Conservation (phyloP, 1,139 yeast genomes). For the Suhomyces panamericanus region DNA sequence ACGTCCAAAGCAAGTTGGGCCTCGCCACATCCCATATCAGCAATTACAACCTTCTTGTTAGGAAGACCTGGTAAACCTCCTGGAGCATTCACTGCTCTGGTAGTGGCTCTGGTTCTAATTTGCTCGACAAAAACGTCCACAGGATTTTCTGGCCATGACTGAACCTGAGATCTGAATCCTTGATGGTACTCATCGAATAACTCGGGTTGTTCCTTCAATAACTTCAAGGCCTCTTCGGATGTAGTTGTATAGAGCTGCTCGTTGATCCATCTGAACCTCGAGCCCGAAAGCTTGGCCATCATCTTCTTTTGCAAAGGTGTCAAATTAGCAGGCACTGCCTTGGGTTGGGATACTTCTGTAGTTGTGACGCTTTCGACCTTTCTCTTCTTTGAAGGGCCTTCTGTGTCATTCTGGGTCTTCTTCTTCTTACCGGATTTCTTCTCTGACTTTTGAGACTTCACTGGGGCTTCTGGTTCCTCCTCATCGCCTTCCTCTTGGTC, state of each 20-base stretch:
- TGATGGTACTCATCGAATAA: conserved; percentile 92
- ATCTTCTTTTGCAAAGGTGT: conserved; percentile 94
- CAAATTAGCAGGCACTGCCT: conserved; percentile 43
- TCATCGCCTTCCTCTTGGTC: conserved; percentile 7
- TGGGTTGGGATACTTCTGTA: conserved; percentile 14
- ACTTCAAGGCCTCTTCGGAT: conserved; percentile 71
- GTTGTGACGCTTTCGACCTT: conserved; percentile 10
- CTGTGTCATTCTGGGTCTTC: conserved; percentile 5
- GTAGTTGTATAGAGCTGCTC: conserved; percentile 87
- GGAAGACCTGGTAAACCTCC: conserved; percentile 85
- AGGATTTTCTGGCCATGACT: conserved; percentile 98
- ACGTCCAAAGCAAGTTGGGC: conserved; percentile 80
- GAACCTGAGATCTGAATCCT: conserved; percentile 93
- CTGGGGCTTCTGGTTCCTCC: conserved; percentile 11
- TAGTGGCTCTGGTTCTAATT: conserved; percentile 55
- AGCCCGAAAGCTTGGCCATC: conserved; percentile 93
- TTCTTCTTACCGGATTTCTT: conserved; percentile 15
- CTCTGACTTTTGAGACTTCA: conserved; percentile 17
- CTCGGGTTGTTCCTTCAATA: conserved; percentile 79
- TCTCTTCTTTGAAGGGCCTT: conserved; percentile 13
- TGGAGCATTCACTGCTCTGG: conserved; percentile 81
- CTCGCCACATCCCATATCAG: conserved; percentile 99
- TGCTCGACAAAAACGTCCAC: conserved; percentile 83
- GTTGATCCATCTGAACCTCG: conserved; percentile 96
- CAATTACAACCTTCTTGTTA: conserved; percentile 63